phyloP scores from a whole-genome alignment of 108 stramenopile species.

The Nannochloropsis gaditana region DNA sequence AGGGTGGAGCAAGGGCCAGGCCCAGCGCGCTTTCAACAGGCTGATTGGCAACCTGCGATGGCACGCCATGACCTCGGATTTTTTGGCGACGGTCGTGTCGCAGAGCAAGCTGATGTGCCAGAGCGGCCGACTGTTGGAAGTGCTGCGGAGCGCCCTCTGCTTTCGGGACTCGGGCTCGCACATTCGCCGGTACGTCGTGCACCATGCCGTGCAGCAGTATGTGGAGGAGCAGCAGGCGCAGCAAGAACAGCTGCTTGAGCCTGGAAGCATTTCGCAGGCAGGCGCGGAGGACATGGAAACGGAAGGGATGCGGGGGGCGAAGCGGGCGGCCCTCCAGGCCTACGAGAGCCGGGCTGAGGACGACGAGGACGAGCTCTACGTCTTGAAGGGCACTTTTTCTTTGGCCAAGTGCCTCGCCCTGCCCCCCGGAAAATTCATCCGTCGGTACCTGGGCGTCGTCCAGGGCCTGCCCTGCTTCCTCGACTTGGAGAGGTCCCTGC shows the following conservation, averaged over 20 bases:
- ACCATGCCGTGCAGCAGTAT: neutral
- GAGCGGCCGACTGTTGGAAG: neutral
- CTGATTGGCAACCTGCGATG: neutral
- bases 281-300: neutral
- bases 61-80: neutral
- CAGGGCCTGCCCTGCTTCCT: neutral
- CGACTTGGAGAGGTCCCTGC: slow-evolving; percentile 3
- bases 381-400: slow-evolving; percentile 1
- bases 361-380: slow-evolving; percentile 7
- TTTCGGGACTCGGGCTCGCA: neutral
- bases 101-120: neutral
- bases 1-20: slow-evolving; percentile 13
- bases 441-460: neutral
- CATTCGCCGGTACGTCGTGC: slow-evolving; percentile 15
- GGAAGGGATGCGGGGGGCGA: neutral
- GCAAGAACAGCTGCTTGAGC: neutral
- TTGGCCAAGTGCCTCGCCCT: neutral
- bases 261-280: neutral
- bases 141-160: neutral
- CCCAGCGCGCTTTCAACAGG: neutral
- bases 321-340: neutral
- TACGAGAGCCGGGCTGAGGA: neutral
- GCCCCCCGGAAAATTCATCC: slow-evolving; percentile 8
- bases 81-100: neutral
- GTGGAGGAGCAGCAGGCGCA: neutral